Base-by-base conservation (phyloP, 495 filamentous ascomycete species). In the Filosporella fistucella region DNA sequence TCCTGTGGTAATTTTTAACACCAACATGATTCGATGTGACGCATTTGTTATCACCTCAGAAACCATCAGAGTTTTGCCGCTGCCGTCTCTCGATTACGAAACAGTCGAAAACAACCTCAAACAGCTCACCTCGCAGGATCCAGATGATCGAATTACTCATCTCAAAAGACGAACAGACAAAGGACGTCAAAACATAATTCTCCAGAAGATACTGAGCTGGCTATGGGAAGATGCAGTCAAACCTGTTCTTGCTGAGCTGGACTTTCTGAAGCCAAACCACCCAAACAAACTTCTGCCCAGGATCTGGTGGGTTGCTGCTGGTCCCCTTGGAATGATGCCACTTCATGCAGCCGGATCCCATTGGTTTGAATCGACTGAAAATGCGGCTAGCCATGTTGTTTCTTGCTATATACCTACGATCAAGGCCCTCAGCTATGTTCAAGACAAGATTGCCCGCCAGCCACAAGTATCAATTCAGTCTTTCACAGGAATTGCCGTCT, bases 291-390 rank as follows among this genome's bases (percentile, higher is more conserved):
- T 13, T 17, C 41, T 44, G 4, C 41, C 41, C 10, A 8, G 41
- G 8, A n/a, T 44, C 8, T 44, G 41, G 13, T 44, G 41, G 41
- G 21, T 44, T 30, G 20, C 41, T 30, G n/a, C 22, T 28, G 41
- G 41, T 7, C 13, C 25, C 1, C 2, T 44, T 14, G 41, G 41
- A 29, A 8, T 32, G 14, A 2, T 44, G 21, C 41, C 41, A 11
- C 20, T 44, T 2, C 41, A 44, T 29, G 41, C 41, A 16, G 41
- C 41, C 8, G 41, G 41, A 2, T 14, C 8, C 13, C 23, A 30
- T 44, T 44, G 8, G 12, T 9, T 3, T 13, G 24, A 18, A 14
- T 44, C 41, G n/a, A 30, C 24, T 3, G 41, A 44, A 11, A 17
- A 17, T 30, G 25, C 41, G 2, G 33, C 33, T 13, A 30, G 13